Base-by-base conservation (phyloP, 495 filamentous ascomycete species). In the Saxophila tyrrhenica region DNA sequence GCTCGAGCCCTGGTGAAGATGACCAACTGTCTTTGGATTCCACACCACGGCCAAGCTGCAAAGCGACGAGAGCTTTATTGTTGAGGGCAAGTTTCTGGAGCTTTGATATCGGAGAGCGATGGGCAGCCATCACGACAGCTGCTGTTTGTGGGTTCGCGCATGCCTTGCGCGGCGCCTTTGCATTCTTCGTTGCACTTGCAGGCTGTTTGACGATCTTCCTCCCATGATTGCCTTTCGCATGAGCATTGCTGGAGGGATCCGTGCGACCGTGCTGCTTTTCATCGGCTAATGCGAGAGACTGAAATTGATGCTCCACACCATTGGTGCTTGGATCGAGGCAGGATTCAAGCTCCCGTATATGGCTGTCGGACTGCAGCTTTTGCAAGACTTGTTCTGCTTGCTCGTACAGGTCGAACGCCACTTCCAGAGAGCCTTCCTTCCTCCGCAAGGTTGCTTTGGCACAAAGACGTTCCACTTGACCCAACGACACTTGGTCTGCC, bases 401-500 rank as follows among this genome's bases (percentile, higher is more conserved):
- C 35, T 42, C 29, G 16, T 52, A 42, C 8, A 19, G 15, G 2
- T n/a, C 23, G 2, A 25, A 15, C 2, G 59, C 50, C 7, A 55
- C 46, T 16, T 54, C 51, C 11, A 48, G 41, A 3, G 39, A 51
- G 3, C 50, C 55, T 22, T 56, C 53, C 24, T 46, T 56, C 10
- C 22, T 24, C 0, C 50, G 43, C 17, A 61, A n/a, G 11, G n/a
- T 48, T 11, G 54, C 58, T 35, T 16, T 39, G 8, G 54, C 54
- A 29, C 42, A 17, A 24, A 19, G 38, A 13, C 16, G 20, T 22
- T 61, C 58, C 2, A 57, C 57, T 11, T 2, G 8, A 8, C 19
- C 19, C 16, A 49, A 8, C 17, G 45, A 39, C 13, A 25, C 21
- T 0, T 38, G 20, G 1, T 25, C 25, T 0, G 17, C 3, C 52